phyloP scores from a whole-genome alignment of 306 rosid genomes.

The Acacia crassicarpa region DNA sequence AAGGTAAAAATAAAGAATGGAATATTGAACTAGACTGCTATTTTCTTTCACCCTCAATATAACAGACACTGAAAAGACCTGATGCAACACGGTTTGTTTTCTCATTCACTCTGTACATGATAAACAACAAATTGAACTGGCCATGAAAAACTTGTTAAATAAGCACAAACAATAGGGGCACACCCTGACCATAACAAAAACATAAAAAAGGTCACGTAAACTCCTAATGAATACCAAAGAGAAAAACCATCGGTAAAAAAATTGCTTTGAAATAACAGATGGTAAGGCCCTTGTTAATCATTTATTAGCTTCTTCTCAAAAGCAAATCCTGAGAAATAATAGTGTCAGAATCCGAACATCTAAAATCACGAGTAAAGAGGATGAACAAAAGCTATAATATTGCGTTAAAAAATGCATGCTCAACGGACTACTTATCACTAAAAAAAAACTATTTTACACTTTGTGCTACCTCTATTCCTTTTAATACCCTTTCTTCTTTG shows the following conservation, averaged over 20 bases:
- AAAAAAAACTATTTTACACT: not conserved
- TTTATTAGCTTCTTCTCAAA: not conserved
- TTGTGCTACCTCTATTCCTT: not conserved
- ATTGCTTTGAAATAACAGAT: not conserved
- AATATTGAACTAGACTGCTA: slow-evolving; percentile 5
- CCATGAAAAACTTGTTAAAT: not conserved
- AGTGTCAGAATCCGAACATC: not conserved
- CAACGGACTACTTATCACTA: not conserved
- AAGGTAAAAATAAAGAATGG: not conserved
- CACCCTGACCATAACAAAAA: not conserved
- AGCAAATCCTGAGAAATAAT: not conserved
- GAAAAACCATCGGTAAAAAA: not conserved
- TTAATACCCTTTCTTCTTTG: not conserved
- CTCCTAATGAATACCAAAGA: not conserved
- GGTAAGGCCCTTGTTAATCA: not conserved
- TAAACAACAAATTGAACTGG: not conserved
- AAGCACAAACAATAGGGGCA: not conserved
- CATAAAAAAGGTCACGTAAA: not conserved
- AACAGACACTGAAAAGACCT: not conserved
- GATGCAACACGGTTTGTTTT: not conserved
- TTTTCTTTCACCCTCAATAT: not conserved
- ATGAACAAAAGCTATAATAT: not conserved
- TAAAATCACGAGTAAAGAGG: not conserved
- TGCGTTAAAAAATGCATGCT: not conserved
- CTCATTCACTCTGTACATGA: not conserved